Conservation (phyloP, 176 grass and related monocot species). For the Canna indica region DNA sequence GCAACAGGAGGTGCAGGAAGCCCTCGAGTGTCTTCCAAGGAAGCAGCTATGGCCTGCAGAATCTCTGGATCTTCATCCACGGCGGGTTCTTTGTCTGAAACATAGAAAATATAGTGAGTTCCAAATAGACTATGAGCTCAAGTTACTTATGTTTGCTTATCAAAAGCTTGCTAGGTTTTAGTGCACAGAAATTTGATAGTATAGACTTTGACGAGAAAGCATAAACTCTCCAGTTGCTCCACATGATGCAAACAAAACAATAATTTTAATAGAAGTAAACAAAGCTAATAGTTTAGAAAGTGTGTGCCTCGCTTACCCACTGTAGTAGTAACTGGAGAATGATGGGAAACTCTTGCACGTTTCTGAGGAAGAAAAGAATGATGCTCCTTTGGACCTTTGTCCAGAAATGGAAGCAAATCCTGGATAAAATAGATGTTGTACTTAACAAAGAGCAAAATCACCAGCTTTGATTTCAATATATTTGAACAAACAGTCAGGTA, state of each 20-base stretch:
- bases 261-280: neutral
- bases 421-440: conserved; percentile 13
- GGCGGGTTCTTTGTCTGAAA: conserved; percentile 39
- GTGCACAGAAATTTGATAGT: neutral
- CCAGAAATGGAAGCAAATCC: conserved; percentile 88
- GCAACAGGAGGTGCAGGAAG: conserved; percentile 9
- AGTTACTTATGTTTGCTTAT: neutral
- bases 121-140: neutral
- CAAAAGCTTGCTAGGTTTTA: neutral
- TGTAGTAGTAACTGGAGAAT: conserved; percentile 27
- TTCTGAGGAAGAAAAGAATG: conserved; percentile 78
- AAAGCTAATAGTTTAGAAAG: neutral
- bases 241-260: neutral
- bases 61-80: conserved; percentile 57
- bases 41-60: conserved; percentile 45
- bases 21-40: conserved; percentile 42
- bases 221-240: neutral
- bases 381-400: conserved; percentile 90
- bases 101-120: neutral
- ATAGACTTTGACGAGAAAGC: neutral
- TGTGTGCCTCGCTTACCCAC: conserved; percentile 26
- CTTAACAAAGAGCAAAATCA: conserved; percentile 6
- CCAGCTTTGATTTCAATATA: neutral
- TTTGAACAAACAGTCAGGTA: neutral
- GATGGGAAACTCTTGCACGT: conserved; percentile 66